Evolutionary conservation across 2,329 filamentous ascomycete genomes (phyloP), one percentile per base, ranked within the genome.

Genomic region (Sodiomyces alkalinus): DNA sequence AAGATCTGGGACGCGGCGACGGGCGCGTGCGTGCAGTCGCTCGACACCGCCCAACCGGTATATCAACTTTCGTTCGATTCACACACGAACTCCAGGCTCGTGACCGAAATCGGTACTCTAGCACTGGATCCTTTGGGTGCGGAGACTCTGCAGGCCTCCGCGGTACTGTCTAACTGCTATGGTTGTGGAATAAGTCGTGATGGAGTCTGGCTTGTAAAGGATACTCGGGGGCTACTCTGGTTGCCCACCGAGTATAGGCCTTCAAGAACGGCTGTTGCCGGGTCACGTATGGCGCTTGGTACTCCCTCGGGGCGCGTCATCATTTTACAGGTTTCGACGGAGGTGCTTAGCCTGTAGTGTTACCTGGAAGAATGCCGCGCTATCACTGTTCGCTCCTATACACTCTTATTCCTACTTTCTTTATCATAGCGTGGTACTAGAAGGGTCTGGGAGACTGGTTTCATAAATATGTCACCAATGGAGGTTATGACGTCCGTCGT

Each of bases 261-360:
- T n/a, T 11, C 7, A n/a, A 11, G 8, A 16, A 17, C 25, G 16
- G 15, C 25, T 26, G 25, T 17, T 7, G 19, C 17, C 19, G 25
- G 25, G 14, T 26, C 25, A 17, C 9, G 6, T 26, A 26, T 26
- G 7, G 25, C 16, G 8, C 15, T 26, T 13, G 25, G 25, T 16
- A 18, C 16, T 16, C 12, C 12, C 16, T 19, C 25, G n/a, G 25
- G 25, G 7, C 17, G 25, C 7, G 16, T 19, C 16, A 16, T 26
- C 7, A 4, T 26, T 8, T n/a, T 26, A 17, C 25, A n/a, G 25
- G n/a, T 26, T 17, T 26, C 25, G 25, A 26, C 16, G 25, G 25
- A 26, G 25, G 17, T 16, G 14, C 16, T 26, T 11, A 17, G 19
- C n/a, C 9, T 17, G 16, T 26, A 26, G 25, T 8, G 10, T 17